phyloP scores from a whole-genome alignment of 164 flowering plant genomes.

The Taxillus chinensis region DNA sequence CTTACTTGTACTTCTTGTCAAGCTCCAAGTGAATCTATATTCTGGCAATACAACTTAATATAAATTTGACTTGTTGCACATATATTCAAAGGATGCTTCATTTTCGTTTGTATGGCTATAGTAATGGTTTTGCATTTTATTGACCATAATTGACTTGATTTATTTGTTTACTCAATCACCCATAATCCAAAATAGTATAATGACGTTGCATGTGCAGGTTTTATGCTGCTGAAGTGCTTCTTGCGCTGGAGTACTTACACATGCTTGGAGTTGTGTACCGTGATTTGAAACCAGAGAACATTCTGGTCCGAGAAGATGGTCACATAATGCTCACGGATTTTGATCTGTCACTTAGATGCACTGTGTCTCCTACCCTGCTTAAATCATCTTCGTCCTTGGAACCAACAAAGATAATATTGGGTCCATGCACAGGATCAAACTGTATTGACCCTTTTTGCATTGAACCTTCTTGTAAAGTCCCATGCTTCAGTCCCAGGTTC shows the following conservation, averaged over 20 bases:
- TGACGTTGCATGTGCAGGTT: conserved; percentile 31
- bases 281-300: conserved; percentile 90
- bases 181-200: not conserved
- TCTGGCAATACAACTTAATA: too few species aligned
- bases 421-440: conserved; percentile 41
- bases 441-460: conserved; percentile 61
- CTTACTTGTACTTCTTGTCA: too few species aligned
- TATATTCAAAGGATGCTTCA: too few species aligned
- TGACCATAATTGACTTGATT: not conserved
- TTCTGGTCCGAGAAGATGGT: conserved; percentile 78
- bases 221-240: conserved; percentile 86
- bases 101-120: too few species aligned
- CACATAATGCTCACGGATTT: conserved; percentile 93
- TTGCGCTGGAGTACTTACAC: conserved; percentile 87
- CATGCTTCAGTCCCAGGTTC: conserved; percentile 44
- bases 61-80: too few species aligned
- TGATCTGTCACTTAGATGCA: conserved; percentile 63
- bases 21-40: too few species aligned
- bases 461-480: conserved; percentile 42
- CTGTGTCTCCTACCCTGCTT: conserved; percentile 53
- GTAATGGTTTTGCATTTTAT: not conserved
- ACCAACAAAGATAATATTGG: conserved; percentile 24
- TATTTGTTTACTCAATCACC: not conserved
- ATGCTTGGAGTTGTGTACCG: conserved; percentile 82
- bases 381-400: conserved; percentile 24